These are phyloP conservation scores for Phytophthora ohioensis DNA, from an alignment of 352 stramenopile species.

Conservation along the genomic window DNA sequence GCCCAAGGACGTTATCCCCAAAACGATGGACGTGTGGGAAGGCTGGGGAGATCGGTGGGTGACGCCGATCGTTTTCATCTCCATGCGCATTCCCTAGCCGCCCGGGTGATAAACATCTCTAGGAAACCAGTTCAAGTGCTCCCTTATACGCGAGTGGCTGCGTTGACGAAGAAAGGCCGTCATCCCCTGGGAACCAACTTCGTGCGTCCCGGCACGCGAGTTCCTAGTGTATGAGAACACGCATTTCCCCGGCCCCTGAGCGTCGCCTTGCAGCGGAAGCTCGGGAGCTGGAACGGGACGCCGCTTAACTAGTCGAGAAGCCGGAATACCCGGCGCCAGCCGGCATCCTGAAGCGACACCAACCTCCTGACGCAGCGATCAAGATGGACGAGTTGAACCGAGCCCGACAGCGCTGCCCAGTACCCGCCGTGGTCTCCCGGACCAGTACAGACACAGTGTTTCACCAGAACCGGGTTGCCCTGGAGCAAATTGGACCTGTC, in stretches of 20 bases:
- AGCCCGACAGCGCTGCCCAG: no score
- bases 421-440: neutral
- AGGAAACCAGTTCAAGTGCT: no score
- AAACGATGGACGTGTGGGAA: neutral
- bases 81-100: neutral
- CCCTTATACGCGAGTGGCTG: neutral
- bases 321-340: neutral
- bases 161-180: neutral
- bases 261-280: neutral
- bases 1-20: neutral
- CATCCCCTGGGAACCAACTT: conserved; percentile 8
- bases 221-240: neutral
- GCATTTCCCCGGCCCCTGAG: neutral
- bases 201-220: no score
- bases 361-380: no score
- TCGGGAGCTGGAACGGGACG: neutral
- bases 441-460: conserved; percentile 4
- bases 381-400: no score
- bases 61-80: neutral
- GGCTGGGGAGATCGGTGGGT: neutral
- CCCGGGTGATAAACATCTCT: neutral
- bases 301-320: neutral
- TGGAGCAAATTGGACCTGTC: no score
- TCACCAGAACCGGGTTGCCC: no score
- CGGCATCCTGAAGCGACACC: neutral